Conservation (phyloP, 2,329 filamentous ascomycete species). For the Phyllosticta capitalensis region DNA sequence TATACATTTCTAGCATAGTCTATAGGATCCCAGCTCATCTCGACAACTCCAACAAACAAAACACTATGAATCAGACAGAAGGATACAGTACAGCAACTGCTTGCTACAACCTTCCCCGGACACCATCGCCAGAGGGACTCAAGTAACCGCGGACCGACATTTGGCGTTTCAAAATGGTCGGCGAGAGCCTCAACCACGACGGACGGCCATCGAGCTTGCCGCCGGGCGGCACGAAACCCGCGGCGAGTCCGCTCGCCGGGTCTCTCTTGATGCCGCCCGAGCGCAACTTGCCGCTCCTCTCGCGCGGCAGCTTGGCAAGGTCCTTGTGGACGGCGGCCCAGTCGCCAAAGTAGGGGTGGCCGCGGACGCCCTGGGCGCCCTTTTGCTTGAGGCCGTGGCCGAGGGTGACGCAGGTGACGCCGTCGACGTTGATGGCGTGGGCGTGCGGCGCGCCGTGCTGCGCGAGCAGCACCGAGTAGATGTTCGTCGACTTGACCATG, state of each 20-base stretch:
- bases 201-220: background rate
- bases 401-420: slow-evolving; percentile 46
- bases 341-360: slow-evolving; percentile 48
- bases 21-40: background rate
- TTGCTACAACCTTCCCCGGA: background rate
- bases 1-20: background rate
- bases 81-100: background rate
- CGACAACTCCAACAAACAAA: background rate
- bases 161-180: background rate
- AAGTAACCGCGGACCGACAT: background rate
- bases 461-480: slow-evolving; percentile 51
- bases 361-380: slow-evolving; percentile 34
- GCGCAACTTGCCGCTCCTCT: background rate
- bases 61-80: background rate
- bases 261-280: slow-evolving; percentile 2
- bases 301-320: background rate
- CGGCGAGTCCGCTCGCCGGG: background rate
- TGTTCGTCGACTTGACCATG: slow-evolving; percentile 38
- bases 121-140: background rate
- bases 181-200: background rate
- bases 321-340: slow-evolving; percentile 23
- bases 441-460: slow-evolving; percentile 34
- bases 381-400: slow-evolving; percentile 43
- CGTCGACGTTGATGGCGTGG: slow-evolving; percentile 40
- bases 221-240: background rate